Evolutionary conservation across 1,284 basidiomycete genomes (phyloP).

Genomic region (Quambalaria eucalypti): DNA sequence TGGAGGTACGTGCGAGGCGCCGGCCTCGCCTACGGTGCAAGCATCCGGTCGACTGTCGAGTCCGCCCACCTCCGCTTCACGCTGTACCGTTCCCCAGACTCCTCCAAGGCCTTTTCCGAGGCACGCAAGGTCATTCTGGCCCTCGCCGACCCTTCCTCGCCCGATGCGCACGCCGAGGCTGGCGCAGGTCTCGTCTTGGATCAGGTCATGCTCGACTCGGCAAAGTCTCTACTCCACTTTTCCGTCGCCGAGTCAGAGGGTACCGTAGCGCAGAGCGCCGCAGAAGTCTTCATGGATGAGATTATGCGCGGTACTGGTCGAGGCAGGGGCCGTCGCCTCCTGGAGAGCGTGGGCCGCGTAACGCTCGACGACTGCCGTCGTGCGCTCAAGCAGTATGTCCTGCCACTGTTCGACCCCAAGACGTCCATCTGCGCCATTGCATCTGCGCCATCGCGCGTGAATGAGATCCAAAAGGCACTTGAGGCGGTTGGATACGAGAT

Average conservation of each 20-base stretch:
- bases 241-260: conserved; percentile 70
- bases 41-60: conserved; percentile 69
- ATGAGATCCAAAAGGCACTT: conserved; percentile 63
- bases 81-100: conserved; percentile 71
- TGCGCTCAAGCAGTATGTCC: conserved; percentile 65
- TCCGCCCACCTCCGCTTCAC: conserved; percentile 71
- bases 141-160: conserved; percentile 19
- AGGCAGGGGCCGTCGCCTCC: conserved; percentile 26
- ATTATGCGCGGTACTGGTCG: conserved; percentile 29
- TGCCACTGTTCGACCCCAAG: conserved; percentile 73
- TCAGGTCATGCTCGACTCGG: conserved; percentile 38
- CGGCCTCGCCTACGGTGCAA: conserved; percentile 72
- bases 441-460: conserved; percentile 69
- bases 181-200: conserved; percentile 3
- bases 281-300: conserved; percentile 31
- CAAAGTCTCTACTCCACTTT: conserved; percentile 83
- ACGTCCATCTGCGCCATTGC: conserved; percentile 73
- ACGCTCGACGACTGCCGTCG: conserved; percentile 66
- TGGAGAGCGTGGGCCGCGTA: conserved; percentile 53
- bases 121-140: conserved; percentile 53
- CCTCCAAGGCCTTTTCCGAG: conserved; percentile 71
- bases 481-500: conserved; percentile 66
- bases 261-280: conserved; percentile 72
- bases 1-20: conserved; percentile 55
- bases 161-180: conserved; percentile 4